Base-by-base conservation (phyloP, 768 basidiomycete species). In the Pleurotus salmoneostramineus region DNA sequence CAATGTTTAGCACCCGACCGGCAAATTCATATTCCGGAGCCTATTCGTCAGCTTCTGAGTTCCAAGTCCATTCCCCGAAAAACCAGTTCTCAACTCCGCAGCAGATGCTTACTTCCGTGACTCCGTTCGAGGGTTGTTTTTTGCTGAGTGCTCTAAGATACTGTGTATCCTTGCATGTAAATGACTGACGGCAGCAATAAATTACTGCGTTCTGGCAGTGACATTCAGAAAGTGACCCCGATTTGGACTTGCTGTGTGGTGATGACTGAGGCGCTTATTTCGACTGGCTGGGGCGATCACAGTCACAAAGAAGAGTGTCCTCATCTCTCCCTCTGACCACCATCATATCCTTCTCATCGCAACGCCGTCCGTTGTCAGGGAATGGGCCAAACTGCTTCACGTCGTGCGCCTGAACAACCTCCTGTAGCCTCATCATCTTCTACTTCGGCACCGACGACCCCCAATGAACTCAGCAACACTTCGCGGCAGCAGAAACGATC, bases 401-500 rank as follows among this genome's bases (percentile, higher is more conserved):
- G 48, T 31, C 48, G 15, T 49, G 27, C 11, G 10, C 8, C 6
- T 15, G 48, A 49, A 49, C 48, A 49, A 27, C 8, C 48, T 17
- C 8, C 48, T 11, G 15, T 32, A 12, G 10, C 27, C 8, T 34
- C 48, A 31, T 34, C 48, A 6, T 34, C 21, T 6, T 49, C 48
- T 11, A 17, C 48, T 49, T 49, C 33, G 8, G 33, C 27, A 32
- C 27, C 21, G 12, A 49, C 48, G 27, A 11, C 21, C 7, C 15
- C 45, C 11, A 47, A 11, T 27, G 45, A 47, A 14, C 37, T 8
- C 45, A 8, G 8, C 45, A 47, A 15, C 21, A 32, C 47, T 33
- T 31, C 54, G 4, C 14, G 40, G 50, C 12, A 45, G 14, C 35
- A 15, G 4, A 59, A 50, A 40, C 64, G 49, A 36, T 45, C 54